Conservation (phyloP, 441 rosid species). For the Isatis lusitanica region DNA sequence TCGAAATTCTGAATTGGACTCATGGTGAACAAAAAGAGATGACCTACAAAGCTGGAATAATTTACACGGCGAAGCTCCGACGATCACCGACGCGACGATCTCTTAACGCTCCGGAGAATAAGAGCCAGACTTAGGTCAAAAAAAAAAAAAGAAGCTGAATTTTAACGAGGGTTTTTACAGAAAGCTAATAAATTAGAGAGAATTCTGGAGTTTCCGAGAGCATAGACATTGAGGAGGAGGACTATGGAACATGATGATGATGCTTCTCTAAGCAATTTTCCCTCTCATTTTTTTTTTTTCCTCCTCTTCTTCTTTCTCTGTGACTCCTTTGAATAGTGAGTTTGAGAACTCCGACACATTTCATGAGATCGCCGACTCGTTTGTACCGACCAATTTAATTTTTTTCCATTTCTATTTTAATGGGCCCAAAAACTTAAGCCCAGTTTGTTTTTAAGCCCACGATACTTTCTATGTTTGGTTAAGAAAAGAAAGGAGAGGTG, state of each 20-base stretch:
- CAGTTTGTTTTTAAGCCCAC: not conserved
- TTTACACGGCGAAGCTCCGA: slow-evolving; percentile 16
- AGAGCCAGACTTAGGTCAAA: slow-evolving; percentile 28
- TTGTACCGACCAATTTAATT: not conserved
- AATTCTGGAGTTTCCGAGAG: slow-evolving; percentile 4
- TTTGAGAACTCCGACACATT: slow-evolving; percentile 13
- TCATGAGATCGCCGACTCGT: slow-evolving; percentile 24
- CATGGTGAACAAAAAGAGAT: slow-evolving; percentile 44
- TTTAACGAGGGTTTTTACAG: slow-evolving; percentile 9
- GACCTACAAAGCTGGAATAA: not conserved
- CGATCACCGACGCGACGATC: slow-evolving; percentile 11
- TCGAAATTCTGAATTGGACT: slow-evolving; percentile 97
- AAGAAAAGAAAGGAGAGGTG: slow-evolving; percentile 25
- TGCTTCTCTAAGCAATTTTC: slow-evolving; percentile 22
- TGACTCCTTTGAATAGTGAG: slow-evolving; percentile 10
- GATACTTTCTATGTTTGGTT: not conserved
- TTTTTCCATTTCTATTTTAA: not conserved
- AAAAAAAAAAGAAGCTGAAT: not conserved
- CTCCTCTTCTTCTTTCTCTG: not conserved
- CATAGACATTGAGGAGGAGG: not conserved
- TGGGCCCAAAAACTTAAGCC: slow-evolving; percentile 1
- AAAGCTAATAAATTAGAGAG: slow-evolving; percentile 6
- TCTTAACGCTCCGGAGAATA: not conserved
- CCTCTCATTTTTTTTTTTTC: slow-evolving; percentile 20
- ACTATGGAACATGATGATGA: slow-evolving; percentile 20